phyloP scores from a whole-genome alignment of 2,329 filamentous ascomycete species.

The Graphilbum fragrans region DNA sequence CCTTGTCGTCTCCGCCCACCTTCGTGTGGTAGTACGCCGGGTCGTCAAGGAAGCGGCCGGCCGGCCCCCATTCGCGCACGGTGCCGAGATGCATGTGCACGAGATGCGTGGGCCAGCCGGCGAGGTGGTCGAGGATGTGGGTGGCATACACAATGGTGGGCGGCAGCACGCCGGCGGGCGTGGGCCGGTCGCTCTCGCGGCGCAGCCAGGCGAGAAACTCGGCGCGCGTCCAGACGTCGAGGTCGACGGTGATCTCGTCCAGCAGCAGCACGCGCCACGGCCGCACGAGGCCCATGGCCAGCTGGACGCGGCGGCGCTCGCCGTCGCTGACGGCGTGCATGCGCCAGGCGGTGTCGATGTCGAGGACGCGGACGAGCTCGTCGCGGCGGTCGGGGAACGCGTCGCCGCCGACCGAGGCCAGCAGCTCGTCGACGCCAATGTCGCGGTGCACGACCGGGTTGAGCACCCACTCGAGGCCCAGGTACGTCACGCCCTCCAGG shows the following conservation, averaged over 20 bases:
- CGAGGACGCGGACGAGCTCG: conserved; percentile 75
- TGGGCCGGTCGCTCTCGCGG: conserved; percentile 65
- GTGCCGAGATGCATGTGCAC: conserved; percentile 89
- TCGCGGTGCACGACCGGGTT: conserved; percentile 94
- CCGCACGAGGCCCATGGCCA: conserved; percentile 87
- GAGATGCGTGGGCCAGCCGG: conserved; percentile 87
- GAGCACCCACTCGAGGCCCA: conserved; percentile 94
- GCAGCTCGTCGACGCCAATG: conserved; percentile 79
- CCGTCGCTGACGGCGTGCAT: conserved; percentile 95
- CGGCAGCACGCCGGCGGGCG: conserved; percentile 1
- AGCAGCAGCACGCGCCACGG: conserved; percentile 87
- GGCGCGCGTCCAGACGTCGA: conserved; percentile 75
- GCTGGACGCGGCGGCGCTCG: conserved; percentile 79
- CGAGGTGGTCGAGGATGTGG: conserved; percentile 91
- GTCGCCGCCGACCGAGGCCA: conserved; percentile 76
- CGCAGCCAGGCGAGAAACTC: conserved; percentile 82
- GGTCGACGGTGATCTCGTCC: conserved; percentile 93
- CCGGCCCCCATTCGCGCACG: conserved; percentile 74
- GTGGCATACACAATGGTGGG: conserved; percentile 94
- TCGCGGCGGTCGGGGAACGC: conserved; percentile 71
- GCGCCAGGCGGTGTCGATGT: conserved; percentile 85
- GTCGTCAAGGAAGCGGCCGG: conserved; percentile 51
- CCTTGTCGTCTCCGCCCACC: too few relatives aligned
- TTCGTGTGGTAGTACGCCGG: conserved; percentile 5
- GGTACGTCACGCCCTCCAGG: conserved; percentile 90